Conservation (phyloP, 2,329 filamentous ascomycete species). For the Claviceps sorghi region DNA sequence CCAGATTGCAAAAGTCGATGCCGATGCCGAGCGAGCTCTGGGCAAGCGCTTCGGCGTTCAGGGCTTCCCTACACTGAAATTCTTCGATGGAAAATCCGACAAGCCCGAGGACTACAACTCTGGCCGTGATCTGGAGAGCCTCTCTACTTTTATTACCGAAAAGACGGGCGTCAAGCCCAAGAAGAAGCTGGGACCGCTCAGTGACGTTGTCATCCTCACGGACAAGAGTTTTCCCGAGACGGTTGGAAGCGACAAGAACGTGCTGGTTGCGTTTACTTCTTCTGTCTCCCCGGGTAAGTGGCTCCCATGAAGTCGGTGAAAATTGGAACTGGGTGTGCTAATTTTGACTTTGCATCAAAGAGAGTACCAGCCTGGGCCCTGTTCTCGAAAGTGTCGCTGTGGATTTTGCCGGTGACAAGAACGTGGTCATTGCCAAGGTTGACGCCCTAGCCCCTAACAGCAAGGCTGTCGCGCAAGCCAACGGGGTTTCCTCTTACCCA, state of each 20-base stretch:
- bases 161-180: conserved; percentile 77
- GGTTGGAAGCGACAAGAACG: conserved; percentile 74
- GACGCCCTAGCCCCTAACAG: conserved; percentile 80
- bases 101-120: conserved; percentile 74
- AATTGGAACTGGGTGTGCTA: neutral
- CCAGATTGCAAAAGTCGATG: conserved; percentile 89
- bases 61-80: conserved; percentile 95
- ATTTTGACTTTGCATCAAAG: conserved; percentile 29
- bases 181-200: conserved; percentile 58
- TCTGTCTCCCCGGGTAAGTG: conserved; percentile 95
- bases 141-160: conserved; percentile 66
- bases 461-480: conserved; percentile 61
- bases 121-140: conserved; percentile 73
- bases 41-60: conserved; percentile 78
- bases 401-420: conserved; percentile 63
- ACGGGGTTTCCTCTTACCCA: conserved; percentile 75
- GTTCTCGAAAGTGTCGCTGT: conserved; percentile 75
- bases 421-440: conserved; percentile 83
- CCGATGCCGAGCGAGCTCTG: conserved; percentile 71
- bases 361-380: conserved; percentile 92
- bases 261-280: conserved; percentile 91
- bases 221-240: conserved; percentile 63
- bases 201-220: conserved; percentile 63
- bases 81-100: conserved; percentile 88
- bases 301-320: neutral